phyloP scores from a whole-genome alignment of 345 rosid genomes.

The Cardamine chenopodiifolia region DNA sequence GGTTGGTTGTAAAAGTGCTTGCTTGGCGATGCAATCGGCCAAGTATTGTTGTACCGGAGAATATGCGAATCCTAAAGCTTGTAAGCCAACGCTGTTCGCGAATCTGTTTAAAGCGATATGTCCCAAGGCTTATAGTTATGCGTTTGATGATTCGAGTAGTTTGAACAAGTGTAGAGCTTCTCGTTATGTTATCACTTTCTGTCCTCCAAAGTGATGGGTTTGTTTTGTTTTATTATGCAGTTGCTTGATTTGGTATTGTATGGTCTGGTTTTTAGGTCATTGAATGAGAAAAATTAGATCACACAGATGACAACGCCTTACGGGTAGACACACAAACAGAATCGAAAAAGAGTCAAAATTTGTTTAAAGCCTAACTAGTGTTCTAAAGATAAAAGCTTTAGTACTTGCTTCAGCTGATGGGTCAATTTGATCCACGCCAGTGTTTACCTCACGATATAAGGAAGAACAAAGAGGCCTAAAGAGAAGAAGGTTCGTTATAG shows the following conservation, averaged over 20 bases:
- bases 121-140: slow-evolving; percentile 91
- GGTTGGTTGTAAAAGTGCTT: slow-evolving; percentile 92
- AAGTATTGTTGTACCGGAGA: slow-evolving; percentile 89
- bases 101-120: slow-evolving; percentile 87
- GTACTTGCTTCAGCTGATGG: too few species aligned
- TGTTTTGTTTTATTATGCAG: background rate
- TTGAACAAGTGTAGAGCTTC: slow-evolving; percentile 89
- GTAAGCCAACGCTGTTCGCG: slow-evolving; percentile 85
- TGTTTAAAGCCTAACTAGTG: background rate
- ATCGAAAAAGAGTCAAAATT: background rate
- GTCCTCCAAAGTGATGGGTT: slow-evolving; percentile 67
- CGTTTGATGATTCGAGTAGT: slow-evolving; percentile 88
- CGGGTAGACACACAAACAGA: background rate
- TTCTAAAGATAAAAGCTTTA: background rate
- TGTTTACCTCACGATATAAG: too few species aligned
- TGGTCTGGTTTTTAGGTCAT: background rate
- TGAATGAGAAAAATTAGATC: background rate
- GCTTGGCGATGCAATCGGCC: slow-evolving; percentile 91
- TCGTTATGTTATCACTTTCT: slow-evolving; percentile 84
- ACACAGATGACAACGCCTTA: background rate
- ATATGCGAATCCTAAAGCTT: slow-evolving; percentile 63
- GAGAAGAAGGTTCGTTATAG: slow-evolving; percentile 61
- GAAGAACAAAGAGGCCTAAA: too few species aligned
- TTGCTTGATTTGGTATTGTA: background rate
- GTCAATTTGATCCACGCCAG: too few species aligned